Evolutionary conservation across 2,329 filamentous ascomycete species (phyloP).

Genomic region (Seiridium unicorne): DNA sequence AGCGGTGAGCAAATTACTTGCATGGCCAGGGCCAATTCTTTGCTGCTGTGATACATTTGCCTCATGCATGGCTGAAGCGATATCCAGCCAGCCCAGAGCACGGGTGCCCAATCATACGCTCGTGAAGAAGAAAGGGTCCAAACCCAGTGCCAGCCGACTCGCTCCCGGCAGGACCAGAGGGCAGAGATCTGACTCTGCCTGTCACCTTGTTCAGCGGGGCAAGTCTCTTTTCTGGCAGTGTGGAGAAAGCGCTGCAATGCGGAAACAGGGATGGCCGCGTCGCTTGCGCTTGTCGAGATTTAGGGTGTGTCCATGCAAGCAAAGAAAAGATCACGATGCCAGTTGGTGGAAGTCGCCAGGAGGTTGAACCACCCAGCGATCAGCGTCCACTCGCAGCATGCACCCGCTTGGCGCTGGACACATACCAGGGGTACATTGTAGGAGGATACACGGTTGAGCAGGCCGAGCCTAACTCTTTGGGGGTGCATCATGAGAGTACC

Average conservation of each 20-base stretch:
- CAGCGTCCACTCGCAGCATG: not conserved
- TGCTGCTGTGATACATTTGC: conserved; percentile 1
- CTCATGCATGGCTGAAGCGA: not conserved
- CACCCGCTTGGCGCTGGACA: not conserved
- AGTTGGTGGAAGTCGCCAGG: not conserved
- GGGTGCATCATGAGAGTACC: too few relatives aligned
- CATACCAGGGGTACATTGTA: not conserved
- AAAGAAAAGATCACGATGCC: not conserved
- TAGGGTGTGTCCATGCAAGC: not conserved
- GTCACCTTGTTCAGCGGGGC: conserved; percentile 3
- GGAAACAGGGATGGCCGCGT: not conserved
- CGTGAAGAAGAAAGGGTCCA: not conserved
- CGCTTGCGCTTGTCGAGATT: not conserved
- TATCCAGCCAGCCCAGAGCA: conserved; percentile 5
- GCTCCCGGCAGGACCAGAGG: not conserved
- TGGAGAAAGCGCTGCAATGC: conserved; percentile 1
- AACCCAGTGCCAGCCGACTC: not conserved
- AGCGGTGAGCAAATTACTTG: conserved; percentile 6
- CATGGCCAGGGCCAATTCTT: not conserved
- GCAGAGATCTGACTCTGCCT: not conserved
- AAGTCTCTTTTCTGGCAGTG: not conserved
- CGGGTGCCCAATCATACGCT: conserved; percentile 4
- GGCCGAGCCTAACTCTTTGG: too few relatives aligned
- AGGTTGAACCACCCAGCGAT: not conserved
- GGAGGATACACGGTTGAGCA: not conserved